These are phyloP conservation scores for Suhomyces canberraensis DNA, from an alignment of 805 yeast genomes.

Conservation along the genomic window DNA sequence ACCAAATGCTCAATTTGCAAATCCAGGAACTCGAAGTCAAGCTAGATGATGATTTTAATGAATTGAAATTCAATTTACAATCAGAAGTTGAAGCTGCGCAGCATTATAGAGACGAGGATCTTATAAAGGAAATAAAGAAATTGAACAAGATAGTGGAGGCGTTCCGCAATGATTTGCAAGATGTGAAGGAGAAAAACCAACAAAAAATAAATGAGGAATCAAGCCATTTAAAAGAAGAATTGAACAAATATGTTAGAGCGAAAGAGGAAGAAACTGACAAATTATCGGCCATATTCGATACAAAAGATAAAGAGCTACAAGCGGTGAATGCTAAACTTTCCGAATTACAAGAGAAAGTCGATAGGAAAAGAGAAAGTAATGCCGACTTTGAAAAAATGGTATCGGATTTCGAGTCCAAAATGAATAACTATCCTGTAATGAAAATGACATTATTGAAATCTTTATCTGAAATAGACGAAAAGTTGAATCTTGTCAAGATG, in stretches of 20 bases:
- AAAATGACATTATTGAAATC: slow-evolving; percentile 18
- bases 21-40: slow-evolving; percentile 28
- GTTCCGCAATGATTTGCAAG: slow-evolving; percentile 4
- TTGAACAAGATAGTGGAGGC: slow-evolving; percentile 12
- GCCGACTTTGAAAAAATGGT: slow-evolving; percentile 6
- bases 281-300: slow-evolving; percentile 23
- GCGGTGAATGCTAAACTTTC: slow-evolving; percentile 9
- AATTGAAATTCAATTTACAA: slow-evolving; percentile 32
- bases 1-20: slow-evolving; percentile 24
- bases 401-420: slow-evolving; percentile 13
- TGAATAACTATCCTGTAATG: slow-evolving; percentile 14
- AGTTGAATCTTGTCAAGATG: slow-evolving; percentile 14
- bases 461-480: slow-evolving; percentile 17
- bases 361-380: slow-evolving; percentile 6
- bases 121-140: slow-evolving; percentile 14
- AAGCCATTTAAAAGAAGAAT: slow-evolving; percentile 12
- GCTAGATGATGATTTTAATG: slow-evolving; percentile 26
- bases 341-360: slow-evolving; percentile 3
- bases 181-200: slow-evolving; percentile 10
- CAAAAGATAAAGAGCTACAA: slow-evolving; percentile 20
- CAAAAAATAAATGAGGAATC: slow-evolving; percentile 15
- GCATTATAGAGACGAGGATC: slow-evolving; percentile 19
- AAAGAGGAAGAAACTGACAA: slow-evolving; percentile 20
- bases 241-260: slow-evolving; percentile 15
- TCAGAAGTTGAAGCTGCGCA: slow-evolving; percentile 28